Evolutionary conservation across 352 stramenopile species (phyloP).

Genomic region (Globisporangium heterothallicum): DNA sequence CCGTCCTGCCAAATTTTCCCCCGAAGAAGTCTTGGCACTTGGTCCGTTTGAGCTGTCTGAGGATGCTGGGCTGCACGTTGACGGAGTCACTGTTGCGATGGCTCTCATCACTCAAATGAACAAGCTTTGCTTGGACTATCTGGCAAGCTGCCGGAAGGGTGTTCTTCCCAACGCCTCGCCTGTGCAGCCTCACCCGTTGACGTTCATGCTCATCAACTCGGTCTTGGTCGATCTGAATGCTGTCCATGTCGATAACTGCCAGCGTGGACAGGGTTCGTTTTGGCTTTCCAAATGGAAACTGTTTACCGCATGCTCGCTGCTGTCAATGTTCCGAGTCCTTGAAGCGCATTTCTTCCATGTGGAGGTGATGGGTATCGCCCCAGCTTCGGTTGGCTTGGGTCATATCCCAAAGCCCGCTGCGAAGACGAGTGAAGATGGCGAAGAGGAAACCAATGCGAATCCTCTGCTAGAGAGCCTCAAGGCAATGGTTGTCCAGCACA

Average conservation of each 20-base stretch:
- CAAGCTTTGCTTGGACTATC: conserved; percentile 66
- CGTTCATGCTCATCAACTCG: conserved; percentile 86
- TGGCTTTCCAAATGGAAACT: conserved; percentile 51
- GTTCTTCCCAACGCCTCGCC: conserved; percentile 55
- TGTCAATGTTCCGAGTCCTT: conserved; percentile 64
- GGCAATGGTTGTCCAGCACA: conserved; percentile 46
- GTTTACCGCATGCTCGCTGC: conserved; percentile 49
- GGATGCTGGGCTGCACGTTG: conserved; percentile 35
- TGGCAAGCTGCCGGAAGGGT: conserved; percentile 61
- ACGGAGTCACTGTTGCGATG: conserved; percentile 44
- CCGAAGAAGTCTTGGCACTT: conserved; percentile 60
- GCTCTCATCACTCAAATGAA: conserved; percentile 57
- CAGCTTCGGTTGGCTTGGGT: conserved; percentile 79
- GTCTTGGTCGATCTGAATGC: conserved; percentile 53
- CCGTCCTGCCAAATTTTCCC: conserved; percentile 53
- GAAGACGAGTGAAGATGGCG: conserved; percentile 9
- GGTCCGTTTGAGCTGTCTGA: conserved; percentile 51
- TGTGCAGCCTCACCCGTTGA: conserved; percentile 78
- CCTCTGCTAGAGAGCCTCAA: conserved; percentile 73
- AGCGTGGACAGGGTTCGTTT: conserved; percentile 14
- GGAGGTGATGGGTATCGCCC: conserved; percentile 66
- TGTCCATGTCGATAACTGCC: conserved; percentile 11
- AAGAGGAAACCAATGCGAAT: conserved; percentile 31
- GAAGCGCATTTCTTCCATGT: conserved; percentile 86
- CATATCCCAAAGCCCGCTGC: conserved; percentile 32